Conservation (phyloP, 495 filamentous ascomycete genomes). For the Hypoxylon lenormandii region DNA sequence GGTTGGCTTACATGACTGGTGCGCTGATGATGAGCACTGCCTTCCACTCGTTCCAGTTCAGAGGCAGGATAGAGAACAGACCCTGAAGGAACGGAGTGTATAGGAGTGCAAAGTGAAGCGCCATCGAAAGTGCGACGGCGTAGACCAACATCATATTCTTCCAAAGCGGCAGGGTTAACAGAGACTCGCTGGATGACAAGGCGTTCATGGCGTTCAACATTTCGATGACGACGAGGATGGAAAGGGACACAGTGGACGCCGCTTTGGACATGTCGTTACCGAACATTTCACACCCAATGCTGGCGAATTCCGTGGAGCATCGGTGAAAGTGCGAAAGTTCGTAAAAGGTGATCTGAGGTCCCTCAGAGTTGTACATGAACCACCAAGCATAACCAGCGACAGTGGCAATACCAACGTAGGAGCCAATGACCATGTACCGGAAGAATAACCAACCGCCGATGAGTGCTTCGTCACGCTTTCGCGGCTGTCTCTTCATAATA, state of each 20-base stretch:
- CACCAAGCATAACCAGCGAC: slow-evolving; percentile 99
- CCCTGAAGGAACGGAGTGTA: slow-evolving; percentile 90
- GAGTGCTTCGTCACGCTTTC: slow-evolving; percentile 90
- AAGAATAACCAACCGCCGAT: slow-evolving; percentile 97
- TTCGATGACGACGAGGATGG: slow-evolving; percentile 93
- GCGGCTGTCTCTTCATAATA: slow-evolving; percentile 91
- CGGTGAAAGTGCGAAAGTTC: slow-evolving; percentile 94
- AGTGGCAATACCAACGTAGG: slow-evolving; percentile 92
- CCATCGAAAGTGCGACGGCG: slow-evolving; percentile 94
- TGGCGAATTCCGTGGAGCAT: slow-evolving; percentile 85
- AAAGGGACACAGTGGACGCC: slow-evolving; percentile 94
- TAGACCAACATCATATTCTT: slow-evolving; percentile 97
- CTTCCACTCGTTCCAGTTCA: slow-evolving; percentile 92
- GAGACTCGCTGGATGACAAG: slow-evolving; percentile 91
- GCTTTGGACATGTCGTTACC: slow-evolving; percentile 86
- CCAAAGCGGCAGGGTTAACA: slow-evolving; percentile 92
- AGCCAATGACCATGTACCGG: slow-evolving; percentile 95
- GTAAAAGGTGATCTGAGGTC: slow-evolving; percentile 91
- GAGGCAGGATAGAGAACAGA: slow-evolving; percentile 89
- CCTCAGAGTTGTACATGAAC: slow-evolving; percentile 96
- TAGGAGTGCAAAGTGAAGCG: slow-evolving; percentile 90
- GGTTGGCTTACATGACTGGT: slow-evolving; percentile 85
- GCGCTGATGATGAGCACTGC: slow-evolving; percentile 88
- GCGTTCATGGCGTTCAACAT: slow-evolving; percentile 99
- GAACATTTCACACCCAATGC: slow-evolving; percentile 97